These are phyloP conservation scores for Aspergillus thermomutatus DNA, from an alignment of 2,329 filamentous ascomycete species.

Conservation along the genomic window DNA sequence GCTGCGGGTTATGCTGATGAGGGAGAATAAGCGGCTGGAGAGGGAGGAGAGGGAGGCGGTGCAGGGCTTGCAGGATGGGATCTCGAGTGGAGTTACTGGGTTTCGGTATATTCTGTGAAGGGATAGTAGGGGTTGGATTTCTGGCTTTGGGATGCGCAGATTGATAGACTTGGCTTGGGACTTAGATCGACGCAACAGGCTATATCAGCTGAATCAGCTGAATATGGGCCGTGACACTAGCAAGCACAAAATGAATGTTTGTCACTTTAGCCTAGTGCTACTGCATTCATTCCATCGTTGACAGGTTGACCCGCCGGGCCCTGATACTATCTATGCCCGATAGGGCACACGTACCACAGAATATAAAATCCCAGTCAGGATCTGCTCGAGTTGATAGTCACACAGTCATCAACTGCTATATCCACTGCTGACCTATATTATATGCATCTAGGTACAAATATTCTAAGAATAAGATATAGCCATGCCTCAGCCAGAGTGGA, in stretches of 20 bases:
- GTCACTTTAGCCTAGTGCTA: not conserved
- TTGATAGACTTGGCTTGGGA: no score
- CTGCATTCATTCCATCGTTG: not conserved
- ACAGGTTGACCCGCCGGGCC: no score
- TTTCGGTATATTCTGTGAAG: not conserved
- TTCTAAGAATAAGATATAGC: not conserved
- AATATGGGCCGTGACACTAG: no score
- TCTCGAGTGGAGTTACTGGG: not conserved
- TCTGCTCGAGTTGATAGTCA: not conserved
- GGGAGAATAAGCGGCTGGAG: slow-evolving; percentile 47
- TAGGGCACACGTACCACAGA: not conserved
- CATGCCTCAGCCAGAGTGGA: not conserved
- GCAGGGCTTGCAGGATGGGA: not conserved
- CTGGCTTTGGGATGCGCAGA: no score
- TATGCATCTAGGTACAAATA: not conserved
- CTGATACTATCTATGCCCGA: no score
- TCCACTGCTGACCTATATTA: not conserved
- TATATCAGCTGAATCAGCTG: no score
- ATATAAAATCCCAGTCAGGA: not conserved
- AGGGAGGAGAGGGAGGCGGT: not conserved
- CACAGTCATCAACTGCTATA: no score
- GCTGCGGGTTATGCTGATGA: slow-evolving; percentile 28
- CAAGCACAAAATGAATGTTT: no score
- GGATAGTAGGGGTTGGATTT: no score
- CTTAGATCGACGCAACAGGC: no score